Evolutionary conservation across 2,329 filamentous ascomycete genomes (phyloP), one percentile per base, ranked within the genome.

Genomic region (Exophiala dermatitidis): DNA sequence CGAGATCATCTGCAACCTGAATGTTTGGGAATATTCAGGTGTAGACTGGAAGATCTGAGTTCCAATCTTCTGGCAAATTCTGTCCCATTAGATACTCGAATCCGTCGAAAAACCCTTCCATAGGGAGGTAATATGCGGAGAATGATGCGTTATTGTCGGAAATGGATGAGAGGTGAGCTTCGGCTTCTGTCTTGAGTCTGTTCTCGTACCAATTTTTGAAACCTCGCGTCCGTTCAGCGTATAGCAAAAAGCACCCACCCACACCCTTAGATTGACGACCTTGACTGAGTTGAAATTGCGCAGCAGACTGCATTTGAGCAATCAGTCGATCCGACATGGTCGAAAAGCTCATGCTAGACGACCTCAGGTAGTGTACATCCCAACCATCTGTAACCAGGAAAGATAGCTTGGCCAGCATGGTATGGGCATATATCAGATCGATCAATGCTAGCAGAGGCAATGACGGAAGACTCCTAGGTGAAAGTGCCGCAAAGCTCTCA

Each of bases 381-480:
- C 66, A 67, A 5, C 56, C 60, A 5, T 65, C 60, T 8, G 50
- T 46, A 8, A 52, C 49, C 19, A 63, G 63, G 4, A 69, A 62
- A 1, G 59, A 60, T 8, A 68, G 46, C 3, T 62, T 63, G 2
- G 65, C 66, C 0, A 67, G 42, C 2, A 62, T 50, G 43, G 63
- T 53, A 6, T 66, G 44, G 6, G 71, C 73, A 46, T 78, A 76
- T 2, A 78, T 69, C 0, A 80, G 64, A 50, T 79, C 73, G 0
- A 72, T 64, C 36, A 69, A 74, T 0, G 71, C 61, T 0, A 72
- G 66, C 5, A 79, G 72, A 0, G 79, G 75, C 29, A 78, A 66
- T 26, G 69, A 68, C 50, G 73, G 72, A 48, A 76, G 77, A 2
- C 69, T 64, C 0, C 64, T 58, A 0, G 72, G 64, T 0, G 77